phyloP scores from a whole-genome alignment of 1,284 basidiomycete species.

The Agaricales sp. region DNA sequence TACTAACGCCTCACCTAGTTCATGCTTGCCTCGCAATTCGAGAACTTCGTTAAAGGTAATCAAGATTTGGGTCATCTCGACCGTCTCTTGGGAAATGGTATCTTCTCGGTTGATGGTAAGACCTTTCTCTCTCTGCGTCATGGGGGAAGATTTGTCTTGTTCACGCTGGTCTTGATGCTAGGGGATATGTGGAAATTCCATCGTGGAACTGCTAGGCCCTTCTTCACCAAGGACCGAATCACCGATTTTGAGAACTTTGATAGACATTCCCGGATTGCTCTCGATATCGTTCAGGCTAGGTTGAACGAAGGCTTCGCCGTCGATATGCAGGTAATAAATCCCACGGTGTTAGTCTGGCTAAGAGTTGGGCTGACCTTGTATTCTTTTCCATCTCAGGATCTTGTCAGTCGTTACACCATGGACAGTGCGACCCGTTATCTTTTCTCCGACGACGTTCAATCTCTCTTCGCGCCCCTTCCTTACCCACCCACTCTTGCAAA shows the following conservation, averaged over 20 bases:
- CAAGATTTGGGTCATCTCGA: background rate
- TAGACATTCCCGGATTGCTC: conserved; percentile 25
- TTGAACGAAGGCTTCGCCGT: conserved; percentile 23
- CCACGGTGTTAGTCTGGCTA: background rate
- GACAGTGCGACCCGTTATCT: conserved; percentile 35
- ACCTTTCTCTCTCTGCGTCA: too few species aligned
- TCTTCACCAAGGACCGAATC: conserved; percentile 33
- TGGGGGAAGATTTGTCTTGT: too few species aligned
- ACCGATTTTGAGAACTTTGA: conserved; percentile 38
- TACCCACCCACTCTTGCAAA: conserved; percentile 17
- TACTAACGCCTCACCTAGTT: background rate
- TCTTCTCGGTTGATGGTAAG: background rate
- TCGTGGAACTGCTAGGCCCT: conserved; percentile 35
- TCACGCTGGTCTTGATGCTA: background rate
- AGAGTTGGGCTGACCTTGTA: conserved; percentile 5
- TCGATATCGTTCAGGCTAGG: conserved; percentile 25
- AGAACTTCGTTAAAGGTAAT: conserved; percentile 1
- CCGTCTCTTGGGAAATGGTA: background rate
- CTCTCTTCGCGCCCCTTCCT: conserved; percentile 17
- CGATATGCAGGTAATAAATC: conserved; percentile 41
- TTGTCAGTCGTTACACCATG: conserved; percentile 31
- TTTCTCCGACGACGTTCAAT: conserved; percentile 23
- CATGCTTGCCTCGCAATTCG: background rate
- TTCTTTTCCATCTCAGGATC: conserved; percentile 18
- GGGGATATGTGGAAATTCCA: conserved; percentile 36